These are phyloP conservation scores for Cordyceps farinosa DNA, from an alignment of 2,329 filamentous ascomycete genomes.

Conservation along the genomic window DNA sequence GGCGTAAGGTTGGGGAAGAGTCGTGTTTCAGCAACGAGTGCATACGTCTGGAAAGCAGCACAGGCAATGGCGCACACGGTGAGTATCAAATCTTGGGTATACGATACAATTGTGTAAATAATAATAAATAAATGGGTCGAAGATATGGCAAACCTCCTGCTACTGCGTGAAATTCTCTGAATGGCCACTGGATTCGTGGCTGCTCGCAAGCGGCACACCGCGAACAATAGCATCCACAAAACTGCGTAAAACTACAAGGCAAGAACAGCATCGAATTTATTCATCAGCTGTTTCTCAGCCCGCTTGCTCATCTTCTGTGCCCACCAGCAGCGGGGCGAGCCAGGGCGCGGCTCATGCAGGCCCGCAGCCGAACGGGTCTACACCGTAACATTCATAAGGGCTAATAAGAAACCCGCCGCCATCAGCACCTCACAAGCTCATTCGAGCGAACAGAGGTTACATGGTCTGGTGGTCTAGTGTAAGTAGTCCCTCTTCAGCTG, in stretches of 20 bases:
- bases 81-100: background rate
- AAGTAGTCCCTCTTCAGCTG: background rate
- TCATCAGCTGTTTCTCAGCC: background rate
- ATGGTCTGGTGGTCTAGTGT: slow-evolving; percentile 20
- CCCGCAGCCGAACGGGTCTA: background rate
- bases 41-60: slow-evolving; percentile 14
- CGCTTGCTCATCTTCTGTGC: background rate
- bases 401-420: slow-evolving; percentile 15
- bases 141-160: background rate
- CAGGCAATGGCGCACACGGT: slow-evolving; percentile 1
- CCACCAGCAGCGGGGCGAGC: slow-evolving; percentile 8
- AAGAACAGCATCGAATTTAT: background rate
- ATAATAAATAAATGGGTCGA: background rate
- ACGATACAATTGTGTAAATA: background rate
- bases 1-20: background rate
- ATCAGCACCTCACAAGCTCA: slow-evolving; percentile 14
- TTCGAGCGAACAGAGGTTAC: background rate
- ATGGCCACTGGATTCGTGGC: background rate
- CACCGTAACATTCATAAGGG: slow-evolving; percentile 7
- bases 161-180: too few relatives aligned
- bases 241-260: background rate
- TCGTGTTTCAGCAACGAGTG: background rate
- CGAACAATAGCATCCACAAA: background rate
- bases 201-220: background rate
- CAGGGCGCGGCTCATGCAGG: background rate